Evolutionary conservation across 2,329 filamentous ascomycete genomes (phyloP), one percentile per base, ranked within the genome.

Genomic region (Aureobasidium sp.): DNA sequence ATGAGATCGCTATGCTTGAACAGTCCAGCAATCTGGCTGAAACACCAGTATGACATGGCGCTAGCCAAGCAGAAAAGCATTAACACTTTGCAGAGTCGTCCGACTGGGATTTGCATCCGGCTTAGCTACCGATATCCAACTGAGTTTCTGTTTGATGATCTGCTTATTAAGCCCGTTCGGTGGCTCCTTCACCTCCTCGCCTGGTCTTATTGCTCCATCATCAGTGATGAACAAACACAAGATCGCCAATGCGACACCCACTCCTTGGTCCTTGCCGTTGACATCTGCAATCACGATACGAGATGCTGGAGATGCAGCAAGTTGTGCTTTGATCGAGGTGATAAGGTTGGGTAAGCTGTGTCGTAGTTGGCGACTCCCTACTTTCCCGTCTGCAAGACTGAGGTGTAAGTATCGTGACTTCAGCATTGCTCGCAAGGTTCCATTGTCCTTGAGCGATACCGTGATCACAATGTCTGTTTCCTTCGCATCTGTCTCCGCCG

Each of bases 1-100:
- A 39, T 39, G 37, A 16, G 13, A 42, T 42, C n/a, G 7, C 10
- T 5, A 29, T 45, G 44, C 44, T n/a, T 30, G 13, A 30, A 16
- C 10, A 7, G 5, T 16, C 25, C 11, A 11, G 4, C 21, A 13
- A 10, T 4, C 27, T 15, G 2, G 11, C 13, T 4, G n/a, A 4
- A 3, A 11, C 10, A 44, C 37, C 41, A 44, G 11, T 29, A 29
- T 16, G 25, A 25, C 13, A 11, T 13, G 15, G 6, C 8, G 4
- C 49, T 39, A 52, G 15, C 49, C 49, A 16, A 97, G 93, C 57
- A 97, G 76, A 69, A 90, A 96, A 61, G 89, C 89, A 74, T 97
- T 97, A 5, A 97, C 88, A 67, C 90, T 93, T 74, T 97, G 92
- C 41, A 97, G 76, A 0, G 92, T 97, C 27, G 89, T 82, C 39